These are phyloP conservation scores for Phyllosticta capitalensis DNA, from an alignment of 2,329 filamentous ascomycete genomes.

Conservation along the genomic window DNA sequence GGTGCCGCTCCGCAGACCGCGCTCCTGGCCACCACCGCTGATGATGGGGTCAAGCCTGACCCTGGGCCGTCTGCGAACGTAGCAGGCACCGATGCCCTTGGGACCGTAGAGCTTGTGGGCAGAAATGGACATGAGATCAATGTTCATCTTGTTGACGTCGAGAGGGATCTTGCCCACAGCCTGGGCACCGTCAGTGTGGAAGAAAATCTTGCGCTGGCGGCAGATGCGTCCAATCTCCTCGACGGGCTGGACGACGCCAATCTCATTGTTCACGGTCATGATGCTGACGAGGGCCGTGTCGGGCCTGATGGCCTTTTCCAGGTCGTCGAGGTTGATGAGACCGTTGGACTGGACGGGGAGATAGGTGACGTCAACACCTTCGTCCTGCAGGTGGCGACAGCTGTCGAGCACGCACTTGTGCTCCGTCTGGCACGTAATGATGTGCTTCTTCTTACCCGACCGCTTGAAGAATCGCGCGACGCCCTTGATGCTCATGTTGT, in stretches of 20 bases:
- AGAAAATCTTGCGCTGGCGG: conserved; percentile 86
- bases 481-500: conserved; percentile 99
- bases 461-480: conserved; percentile 92
- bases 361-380: conserved; percentile 96
- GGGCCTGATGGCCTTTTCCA: conserved; percentile 81
- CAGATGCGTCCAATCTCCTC: conserved; percentile 90
- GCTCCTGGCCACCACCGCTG: conserved; percentile 89
- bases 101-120: conserved; percentile 98
- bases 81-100: conserved; percentile 94
- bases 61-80: conserved; percentile 81
- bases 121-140: conserved; percentile 97
- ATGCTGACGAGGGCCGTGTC: conserved; percentile 91
- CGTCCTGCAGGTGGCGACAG: conserved; percentile 91
- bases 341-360: conserved; percentile 81
- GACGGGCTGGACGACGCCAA: conserved; percentile 95
- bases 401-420: conserved; percentile 99
- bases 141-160: conserved; percentile 95
- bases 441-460: conserved; percentile 93
- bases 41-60: conserved; percentile 95
- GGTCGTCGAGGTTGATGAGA: conserved; percentile 71
- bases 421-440: conserved; percentile 94
- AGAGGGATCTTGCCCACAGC: conserved; percentile 97
- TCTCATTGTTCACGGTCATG: conserved; percentile 99
- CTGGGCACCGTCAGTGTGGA: conserved; percentile 94
- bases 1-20: conserved; percentile 88